Percentiles rank a stretch among this genome's conserved stretches.
Conservation (phyloP, 2,329 filamentous ascomycete genomes). For the Xylaria sp. region DNA sequence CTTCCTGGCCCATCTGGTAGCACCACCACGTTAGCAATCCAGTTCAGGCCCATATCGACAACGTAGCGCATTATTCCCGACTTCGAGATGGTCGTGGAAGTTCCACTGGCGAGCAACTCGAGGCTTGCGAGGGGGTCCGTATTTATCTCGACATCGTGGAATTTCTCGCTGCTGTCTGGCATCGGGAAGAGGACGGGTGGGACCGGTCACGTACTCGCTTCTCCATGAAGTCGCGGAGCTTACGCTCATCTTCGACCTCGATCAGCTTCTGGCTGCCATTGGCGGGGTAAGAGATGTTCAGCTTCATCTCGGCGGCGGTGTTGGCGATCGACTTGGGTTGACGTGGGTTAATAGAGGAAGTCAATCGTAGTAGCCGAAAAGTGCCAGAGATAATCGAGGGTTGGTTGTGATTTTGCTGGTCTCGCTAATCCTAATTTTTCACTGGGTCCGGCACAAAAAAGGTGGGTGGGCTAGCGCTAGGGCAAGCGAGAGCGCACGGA, state of each 20-base stretch:
- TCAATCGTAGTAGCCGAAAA: slow-evolving; percentile 44
- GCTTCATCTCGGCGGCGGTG: slow-evolving; percentile 73
- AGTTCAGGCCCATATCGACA: slow-evolving; percentile 4
- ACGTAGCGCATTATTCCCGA: slow-evolving; percentile 15
- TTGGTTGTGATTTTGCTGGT: slow-evolving; percentile 45
- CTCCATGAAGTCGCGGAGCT: slow-evolving; percentile 98
- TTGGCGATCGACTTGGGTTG: slow-evolving; percentile 49
- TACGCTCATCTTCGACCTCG: slow-evolving; percentile 99
- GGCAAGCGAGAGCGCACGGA: slow-evolving; percentile 42
- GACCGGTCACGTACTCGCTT: slow-evolving; percentile 75
- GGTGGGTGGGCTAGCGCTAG: slow-evolving; percentile 43
- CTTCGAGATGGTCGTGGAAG: slow-evolving; percentile 25
- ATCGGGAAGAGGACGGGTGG: slow-evolving; percentile 29
- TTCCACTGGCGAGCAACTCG: slow-evolving; percentile 29
- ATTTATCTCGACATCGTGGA: slow-evolving; percentile 20
- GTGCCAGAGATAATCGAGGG: slow-evolving; percentile 40
- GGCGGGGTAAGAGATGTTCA: slow-evolving; percentile 87
- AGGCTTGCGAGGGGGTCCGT: slow-evolving; percentile 46
- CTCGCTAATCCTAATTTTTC: slow-evolving; percentile 49
- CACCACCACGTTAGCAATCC: slow-evolving; percentile 50
- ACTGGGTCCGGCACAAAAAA: slow-evolving; percentile 40
- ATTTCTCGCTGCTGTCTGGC: slow-evolving; percentile 31
- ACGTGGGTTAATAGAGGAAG: slow-evolving; percentile 47
- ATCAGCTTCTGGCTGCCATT: slow-evolving; percentile 99
- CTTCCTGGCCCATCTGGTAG: slow-evolving; percentile 84